Evolutionary conservation across 306 rosid genomes (phyloP), one percentile per base, ranked within the genome.

Genomic region (Trifolium pratense): DNA sequence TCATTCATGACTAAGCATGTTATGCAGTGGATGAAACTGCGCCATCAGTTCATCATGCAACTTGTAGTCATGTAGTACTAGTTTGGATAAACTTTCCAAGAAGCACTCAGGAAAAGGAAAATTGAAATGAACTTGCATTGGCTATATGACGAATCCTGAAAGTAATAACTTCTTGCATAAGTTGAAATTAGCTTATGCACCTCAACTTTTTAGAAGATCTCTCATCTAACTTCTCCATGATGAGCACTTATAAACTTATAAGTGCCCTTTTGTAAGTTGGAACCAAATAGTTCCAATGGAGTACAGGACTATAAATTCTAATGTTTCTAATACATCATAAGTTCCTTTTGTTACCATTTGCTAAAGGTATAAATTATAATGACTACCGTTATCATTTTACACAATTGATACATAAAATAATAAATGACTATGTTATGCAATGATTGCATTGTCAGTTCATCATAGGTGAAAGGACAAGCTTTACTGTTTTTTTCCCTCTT

Each of bases 1-100:
- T 61, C 68, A 14, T 16, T 29, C 32, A 59, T 49, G 67, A 46
- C 71, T 14, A 37, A 48, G 51, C 45, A 61, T 69, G 71, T 68
- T 23, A 61, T 26, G 72, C 45, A 67, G 23, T 53, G 15, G 42
- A 49, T 49, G 66, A 73, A 73, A 34, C 20, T 52, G 46, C 68
- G 14, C 58, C 39, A 66, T 51, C 58, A 25, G 55, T 70, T 7
- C 66, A 51, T 36, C 70, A 26, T 36, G 68, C 15, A 63, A 37
- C 49, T 63, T 17, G 48, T 63, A 10, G 13, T 36, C 9, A 37
- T 17, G 46, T 37, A 37, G 31, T 36, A 31, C 49, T 63, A 63
- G 31, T 63, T 63, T 63, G 48, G 68, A 36, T 32, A 63, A 17
- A 17, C 48, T 17, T 36, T 34, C 11, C 65, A 14, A 13, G 7